phyloP scores from a whole-genome alignment of 2,329 filamentous ascomycete genomes.

The Amauroascus niger region DNA sequence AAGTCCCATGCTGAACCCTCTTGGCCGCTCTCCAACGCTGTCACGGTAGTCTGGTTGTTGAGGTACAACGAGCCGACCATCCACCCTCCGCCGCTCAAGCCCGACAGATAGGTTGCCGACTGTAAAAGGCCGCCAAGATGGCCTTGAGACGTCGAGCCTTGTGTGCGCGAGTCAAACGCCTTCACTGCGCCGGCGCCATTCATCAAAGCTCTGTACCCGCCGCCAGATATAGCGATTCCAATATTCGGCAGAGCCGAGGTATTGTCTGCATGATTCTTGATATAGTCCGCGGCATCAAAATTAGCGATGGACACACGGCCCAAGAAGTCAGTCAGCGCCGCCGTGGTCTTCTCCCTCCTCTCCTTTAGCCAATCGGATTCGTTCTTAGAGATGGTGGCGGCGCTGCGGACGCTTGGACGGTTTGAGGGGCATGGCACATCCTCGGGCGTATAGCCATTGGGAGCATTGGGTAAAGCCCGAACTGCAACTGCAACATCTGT shows the following conservation, averaged over 20 bases:
- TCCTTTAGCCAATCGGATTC: conserved; percentile 65
- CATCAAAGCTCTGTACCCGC: conserved; percentile 77
- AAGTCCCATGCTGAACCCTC: conserved; percentile 52
- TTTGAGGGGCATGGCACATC: conserved; percentile 57
- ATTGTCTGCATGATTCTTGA: conserved; percentile 51
- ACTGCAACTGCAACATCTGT: conserved; percentile 7
- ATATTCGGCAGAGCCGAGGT: conserved; percentile 55
- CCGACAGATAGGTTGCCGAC: conserved; percentile 67
- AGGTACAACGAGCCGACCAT: conserved; percentile 68
- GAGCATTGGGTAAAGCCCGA: conserved; percentile 45
- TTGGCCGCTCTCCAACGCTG: conserved; percentile 42
- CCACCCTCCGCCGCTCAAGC: conserved; percentile 76
- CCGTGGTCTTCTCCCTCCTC: conserved; percentile 62
- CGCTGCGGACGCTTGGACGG: conserved; percentile 59
- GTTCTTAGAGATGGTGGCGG: conserved; percentile 52
- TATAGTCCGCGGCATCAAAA: conserved; percentile 66
- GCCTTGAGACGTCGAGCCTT: conserved; percentile 50
- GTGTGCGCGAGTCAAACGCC: conserved; percentile 66
- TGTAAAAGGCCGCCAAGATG: conserved; percentile 75
- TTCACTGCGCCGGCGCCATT: conserved; percentile 71
- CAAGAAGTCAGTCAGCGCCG: conserved; percentile 66
- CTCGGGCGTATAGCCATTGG: conserved; percentile 62
- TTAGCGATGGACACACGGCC: conserved; percentile 60
- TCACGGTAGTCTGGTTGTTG: conserved; percentile 66
- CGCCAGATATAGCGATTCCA: conserved; percentile 68